These are phyloP conservation scores for Penicillium cataractarum DNA, from an alignment of 495 filamentous ascomycete genomes.

Conservation along the genomic window DNA sequence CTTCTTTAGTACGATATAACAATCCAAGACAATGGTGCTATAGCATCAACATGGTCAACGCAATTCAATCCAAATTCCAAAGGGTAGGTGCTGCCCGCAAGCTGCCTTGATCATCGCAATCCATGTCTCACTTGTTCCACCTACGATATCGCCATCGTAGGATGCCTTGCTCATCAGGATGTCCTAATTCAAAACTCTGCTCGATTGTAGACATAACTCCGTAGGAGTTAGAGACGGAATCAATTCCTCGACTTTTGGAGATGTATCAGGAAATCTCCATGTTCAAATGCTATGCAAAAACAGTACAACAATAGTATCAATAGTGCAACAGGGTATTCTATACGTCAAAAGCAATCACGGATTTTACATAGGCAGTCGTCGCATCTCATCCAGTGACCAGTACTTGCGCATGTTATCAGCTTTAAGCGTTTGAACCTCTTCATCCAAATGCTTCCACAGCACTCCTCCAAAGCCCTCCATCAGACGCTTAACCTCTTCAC, in stretches of 20 bases:
- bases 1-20: background rate
- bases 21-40: background rate
- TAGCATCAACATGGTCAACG: background rate
- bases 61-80: background rate
- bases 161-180: background rate
- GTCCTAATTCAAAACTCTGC: background rate
- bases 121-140: constrained; percentile 2
- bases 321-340: background rate
- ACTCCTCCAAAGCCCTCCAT: constrained; percentile 72
- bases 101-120: background rate
- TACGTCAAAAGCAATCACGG: background rate
- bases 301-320: background rate
- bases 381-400: constrained; percentile 80
- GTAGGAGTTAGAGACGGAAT: background rate
- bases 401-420: constrained; percentile 88
- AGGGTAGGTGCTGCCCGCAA: background rate
- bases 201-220: background rate
- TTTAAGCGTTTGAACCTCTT: constrained; percentile 69
- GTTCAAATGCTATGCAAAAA: background rate
- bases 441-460: constrained; percentile 71
- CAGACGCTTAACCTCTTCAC: constrained; percentile 66
- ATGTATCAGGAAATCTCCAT: background rate
- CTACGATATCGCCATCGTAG: background rate
- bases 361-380: constrained; percentile 65
- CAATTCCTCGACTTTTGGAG: background rate